These are phyloP conservation scores for Ascochyta clinopodiicola DNA, from an alignment of 2,329 filamentous ascomycete species.

Conservation along the genomic window DNA sequence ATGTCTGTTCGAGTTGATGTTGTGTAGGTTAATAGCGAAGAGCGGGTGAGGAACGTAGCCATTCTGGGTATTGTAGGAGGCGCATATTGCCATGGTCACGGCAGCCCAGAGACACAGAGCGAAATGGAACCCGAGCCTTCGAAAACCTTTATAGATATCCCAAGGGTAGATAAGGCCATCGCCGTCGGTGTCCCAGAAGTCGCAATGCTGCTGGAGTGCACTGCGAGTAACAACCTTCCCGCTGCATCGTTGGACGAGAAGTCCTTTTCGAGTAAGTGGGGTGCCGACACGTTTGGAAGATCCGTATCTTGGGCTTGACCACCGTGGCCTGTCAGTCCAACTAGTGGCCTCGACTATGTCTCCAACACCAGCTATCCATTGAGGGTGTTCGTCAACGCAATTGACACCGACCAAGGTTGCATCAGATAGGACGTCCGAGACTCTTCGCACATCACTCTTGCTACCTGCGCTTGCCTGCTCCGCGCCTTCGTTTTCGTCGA, in stretches of 20 bases:
- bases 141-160: constrained; percentile 28
- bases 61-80: constrained; percentile 23
- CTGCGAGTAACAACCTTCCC: not conserved
- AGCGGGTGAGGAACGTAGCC: constrained; percentile 23
- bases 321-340: not conserved
- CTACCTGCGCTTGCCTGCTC: not conserved
- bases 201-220: constrained; percentile 23
- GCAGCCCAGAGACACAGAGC: constrained; percentile 25
- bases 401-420: not conserved
- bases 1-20: constrained; percentile 23
- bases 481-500: not conserved
- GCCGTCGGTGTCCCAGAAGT: constrained; percentile 25
- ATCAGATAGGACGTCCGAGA: not conserved
- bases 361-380: constrained; percentile 4
- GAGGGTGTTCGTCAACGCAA: not conserved
- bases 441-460: not conserved
- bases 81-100: constrained; percentile 22
- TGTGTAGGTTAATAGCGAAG: constrained; percentile 25
- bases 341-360: not conserved
- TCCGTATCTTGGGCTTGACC: not conserved
- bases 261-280: not conserved
- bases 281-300: not conserved
- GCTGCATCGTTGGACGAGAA: not conserved
- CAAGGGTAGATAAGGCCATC: constrained; percentile 26
- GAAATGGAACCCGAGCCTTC: constrained; percentile 21